phyloP scores from a whole-genome alignment of 768 basidiomycete species.

The Leccinum boreale region DNA sequence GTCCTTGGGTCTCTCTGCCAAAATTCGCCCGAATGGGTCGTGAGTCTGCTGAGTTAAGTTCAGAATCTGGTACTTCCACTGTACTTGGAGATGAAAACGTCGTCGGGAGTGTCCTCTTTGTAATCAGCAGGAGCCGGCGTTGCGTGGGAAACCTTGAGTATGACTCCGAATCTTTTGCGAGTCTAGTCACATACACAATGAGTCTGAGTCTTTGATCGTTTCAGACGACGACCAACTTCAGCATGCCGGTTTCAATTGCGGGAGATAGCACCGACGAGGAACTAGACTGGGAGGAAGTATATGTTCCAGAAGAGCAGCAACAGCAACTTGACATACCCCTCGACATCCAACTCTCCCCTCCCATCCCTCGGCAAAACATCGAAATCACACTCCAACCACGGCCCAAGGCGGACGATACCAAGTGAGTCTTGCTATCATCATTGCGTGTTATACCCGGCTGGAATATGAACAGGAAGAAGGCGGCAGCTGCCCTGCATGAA shows the following conservation, averaged over 20 bases:
- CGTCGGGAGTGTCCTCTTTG: no score
- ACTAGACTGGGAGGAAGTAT: slow-evolving; percentile 79
- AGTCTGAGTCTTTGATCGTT: slow-evolving; percentile 2
- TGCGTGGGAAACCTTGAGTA: no score
- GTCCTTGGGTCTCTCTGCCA: no score
- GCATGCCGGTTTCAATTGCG: slow-evolving; percentile 17
- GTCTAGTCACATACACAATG: slow-evolving; percentile 13
- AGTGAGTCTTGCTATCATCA: slow-evolving; percentile 37
- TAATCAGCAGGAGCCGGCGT: no score
- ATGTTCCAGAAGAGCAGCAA: slow-evolving; percentile 41
- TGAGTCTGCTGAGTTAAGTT: no score
- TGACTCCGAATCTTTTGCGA: slow-evolving; percentile 11
- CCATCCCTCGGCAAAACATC: slow-evolving; percentile 45
- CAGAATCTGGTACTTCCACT: no score
- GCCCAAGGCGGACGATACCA: slow-evolving; percentile 37
- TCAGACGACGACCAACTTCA: slow-evolving; percentile 4
- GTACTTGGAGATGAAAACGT: no score
- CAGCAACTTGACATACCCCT: slow-evolving; percentile 15
- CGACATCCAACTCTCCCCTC: slow-evolving; percentile 24
- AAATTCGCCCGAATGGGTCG: no score
- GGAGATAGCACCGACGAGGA: slow-evolving; percentile 55
- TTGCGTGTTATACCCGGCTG: slow-evolving; percentile 13
- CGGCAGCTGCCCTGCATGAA: slow-evolving; percentile 43
- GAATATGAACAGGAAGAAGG: slow-evolving; percentile 42
- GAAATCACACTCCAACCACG: slow-evolving; percentile 68